phyloP scores from a whole-genome alignment of 768 basidiomycete species.

The Trametes meyenii region DNA sequence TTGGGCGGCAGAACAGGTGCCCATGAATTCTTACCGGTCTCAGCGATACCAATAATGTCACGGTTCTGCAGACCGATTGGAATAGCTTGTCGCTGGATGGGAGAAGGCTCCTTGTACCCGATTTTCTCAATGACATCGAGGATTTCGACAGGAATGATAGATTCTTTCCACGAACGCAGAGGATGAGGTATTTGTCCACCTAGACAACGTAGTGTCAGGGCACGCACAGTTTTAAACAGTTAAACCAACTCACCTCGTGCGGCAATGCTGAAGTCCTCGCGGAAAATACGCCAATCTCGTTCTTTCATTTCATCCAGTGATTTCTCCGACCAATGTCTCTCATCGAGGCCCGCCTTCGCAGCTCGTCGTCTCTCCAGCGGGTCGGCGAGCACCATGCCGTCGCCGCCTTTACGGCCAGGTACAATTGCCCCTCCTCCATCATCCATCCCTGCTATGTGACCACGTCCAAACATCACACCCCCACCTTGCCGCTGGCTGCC shows the following conservation, averaged over 20 bases:
- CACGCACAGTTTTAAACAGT: neutral
- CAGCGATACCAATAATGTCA: constrained; percentile 97
- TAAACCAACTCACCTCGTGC: constrained; percentile 67
- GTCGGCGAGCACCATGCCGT: constrained; percentile 66
- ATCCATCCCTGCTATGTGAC: constrained; percentile 85
- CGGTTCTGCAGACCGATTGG: constrained; percentile 97
- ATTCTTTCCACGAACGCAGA: constrained; percentile 90
- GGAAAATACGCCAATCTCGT: constrained; percentile 98
- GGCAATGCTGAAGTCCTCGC: constrained; percentile 97
- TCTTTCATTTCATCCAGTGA: constrained; percentile 92
- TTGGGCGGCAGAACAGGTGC: constrained; percentile 1
- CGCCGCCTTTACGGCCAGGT: constrained; percentile 39
- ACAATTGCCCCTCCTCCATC: constrained; percentile 56
- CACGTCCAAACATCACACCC: constrained; percentile 87
- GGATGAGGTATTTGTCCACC: constrained; percentile 95
- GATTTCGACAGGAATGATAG: constrained; percentile 75
- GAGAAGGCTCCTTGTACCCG: constrained; percentile 96
- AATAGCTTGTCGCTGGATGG: constrained; percentile 98
- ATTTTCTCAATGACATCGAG: constrained; percentile 85
- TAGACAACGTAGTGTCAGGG: constrained; percentile 33
- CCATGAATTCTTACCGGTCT: constrained; percentile 70
- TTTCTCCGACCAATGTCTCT: constrained; percentile 98
- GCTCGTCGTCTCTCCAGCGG: constrained; percentile 82
- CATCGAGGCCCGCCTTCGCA: constrained; percentile 81
- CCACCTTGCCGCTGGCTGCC: constrained; percentile 78